A percentile compares a stretch with the other conserved stretches of the same genome.
Evolutionary conservation across 306 rosid genomes (phyloP).

Genomic region (Gleditsia sinensis): DNA sequence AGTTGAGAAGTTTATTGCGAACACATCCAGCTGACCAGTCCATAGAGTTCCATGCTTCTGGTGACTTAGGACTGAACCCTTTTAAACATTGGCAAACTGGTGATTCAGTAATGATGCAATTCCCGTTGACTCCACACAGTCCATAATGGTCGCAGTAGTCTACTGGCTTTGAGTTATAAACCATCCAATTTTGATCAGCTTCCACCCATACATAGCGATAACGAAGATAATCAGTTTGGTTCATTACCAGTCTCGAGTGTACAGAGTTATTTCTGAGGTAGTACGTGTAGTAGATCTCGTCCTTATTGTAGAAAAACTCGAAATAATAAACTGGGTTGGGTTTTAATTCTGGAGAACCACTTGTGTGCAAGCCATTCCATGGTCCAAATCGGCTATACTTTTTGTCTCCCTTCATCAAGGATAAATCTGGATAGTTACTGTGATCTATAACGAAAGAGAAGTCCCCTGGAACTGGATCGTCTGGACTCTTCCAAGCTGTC

Average conservation of each 20-base stretch:
- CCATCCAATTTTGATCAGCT: not conserved
- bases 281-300: not conserved
- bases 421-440: not conserved
- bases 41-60: not conserved
- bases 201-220: not conserved
- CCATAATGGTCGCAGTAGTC: not conserved
- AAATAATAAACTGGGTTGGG: not conserved
- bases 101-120: not conserved
- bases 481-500: constrained; percentile 43
- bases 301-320: not conserved
- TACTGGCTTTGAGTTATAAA: not conserved
- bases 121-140: not conserved
- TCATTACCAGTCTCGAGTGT: not conserved
- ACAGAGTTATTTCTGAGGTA: not conserved
- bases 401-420: not conserved
- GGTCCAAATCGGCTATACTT: not conserved
- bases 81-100: not conserved
- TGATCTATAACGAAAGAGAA: not conserved
- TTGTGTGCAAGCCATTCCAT: not conserved
- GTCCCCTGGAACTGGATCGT: constrained; percentile 45
- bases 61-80: not conserved
- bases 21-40: constrained; percentile 1
- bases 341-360: not conserved
- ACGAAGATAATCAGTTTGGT: not conserved
- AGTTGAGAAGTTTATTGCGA: not conserved